Percentiles rank a stretch among this genome's conserved stretches.
Evolutionary conservation across 768 basidiomycete species (phyloP).

Genomic region (Tulasnella sp.): DNA sequence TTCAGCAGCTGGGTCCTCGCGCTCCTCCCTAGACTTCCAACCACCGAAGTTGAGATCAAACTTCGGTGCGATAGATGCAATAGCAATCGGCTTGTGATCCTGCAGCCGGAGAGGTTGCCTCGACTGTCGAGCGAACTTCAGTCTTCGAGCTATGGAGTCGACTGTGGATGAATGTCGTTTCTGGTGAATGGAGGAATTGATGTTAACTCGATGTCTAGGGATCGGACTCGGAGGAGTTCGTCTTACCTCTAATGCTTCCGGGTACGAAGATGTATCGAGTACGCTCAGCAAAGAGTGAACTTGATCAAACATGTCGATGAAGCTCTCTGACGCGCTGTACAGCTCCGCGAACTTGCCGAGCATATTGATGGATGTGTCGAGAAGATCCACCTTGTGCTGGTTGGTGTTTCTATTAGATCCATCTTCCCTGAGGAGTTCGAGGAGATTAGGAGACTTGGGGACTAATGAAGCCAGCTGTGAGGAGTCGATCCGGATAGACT

Average conservation of each 20-base stretch:
- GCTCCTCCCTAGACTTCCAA: slow-evolving; percentile 82
- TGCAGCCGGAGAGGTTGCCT: slow-evolving; percentile 81
- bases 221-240: background rate
- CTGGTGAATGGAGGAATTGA: slow-evolving; percentile 39
- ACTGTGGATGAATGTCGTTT: slow-evolving; percentile 43
- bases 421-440: slow-evolving; percentile 39
- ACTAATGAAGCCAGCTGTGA: slow-evolving; percentile 42
- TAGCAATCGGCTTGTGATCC: slow-evolving; percentile 93
- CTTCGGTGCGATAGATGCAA: slow-evolving; percentile 88
- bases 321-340: slow-evolving; percentile 74
- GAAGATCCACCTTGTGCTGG: slow-evolving; percentile 69
- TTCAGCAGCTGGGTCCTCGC: slow-evolving; percentile 59
- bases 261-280: slow-evolving; percentile 46
- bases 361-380: slow-evolving; percentile 60
- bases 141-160: slow-evolving; percentile 54
- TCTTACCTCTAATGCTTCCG: slow-evolving; percentile 55
- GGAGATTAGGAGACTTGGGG: slow-evolving; percentile 48
- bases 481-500: slow-evolving; percentile 40
- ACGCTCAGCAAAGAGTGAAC: slow-evolving; percentile 54
- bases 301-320: slow-evolving; percentile 80
- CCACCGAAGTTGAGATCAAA: slow-evolving; percentile 74
- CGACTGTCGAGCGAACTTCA: slow-evolving; percentile 67
- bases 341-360: slow-evolving; percentile 65
- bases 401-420: slow-evolving; percentile 39
- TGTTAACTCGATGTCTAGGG: background rate